Conservation (phyloP, 805 yeast species). For the Candida caryicola region DNA sequence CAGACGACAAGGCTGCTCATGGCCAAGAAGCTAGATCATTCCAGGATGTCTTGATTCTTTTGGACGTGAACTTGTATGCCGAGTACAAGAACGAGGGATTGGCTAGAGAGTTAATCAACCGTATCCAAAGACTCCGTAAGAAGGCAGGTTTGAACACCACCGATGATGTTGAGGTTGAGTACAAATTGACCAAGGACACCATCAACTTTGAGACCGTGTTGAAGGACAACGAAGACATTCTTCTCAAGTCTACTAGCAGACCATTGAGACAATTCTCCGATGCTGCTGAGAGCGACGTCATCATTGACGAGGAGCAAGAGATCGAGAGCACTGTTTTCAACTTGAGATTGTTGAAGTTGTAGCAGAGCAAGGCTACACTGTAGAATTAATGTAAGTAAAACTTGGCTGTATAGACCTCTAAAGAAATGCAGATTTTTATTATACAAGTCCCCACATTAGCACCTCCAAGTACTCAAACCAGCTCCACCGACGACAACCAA, state of each 20-base stretch:
- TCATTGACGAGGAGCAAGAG: conserved; percentile 83
- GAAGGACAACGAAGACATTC: conserved; percentile 59
- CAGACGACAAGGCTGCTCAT: conserved; percentile 56
- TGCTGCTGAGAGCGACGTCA: conserved; percentile 34
- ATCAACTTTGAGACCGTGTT: conserved; percentile 63
- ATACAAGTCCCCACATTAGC: too few species aligned
- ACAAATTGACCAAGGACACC: conserved; percentile 63
- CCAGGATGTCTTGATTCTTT: conserved; percentile 81
- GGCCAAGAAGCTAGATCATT: conserved; percentile 89
- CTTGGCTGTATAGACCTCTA: background rate
- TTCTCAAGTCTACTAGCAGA: conserved; percentile 73
- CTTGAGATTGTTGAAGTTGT: conserved; percentile 72
- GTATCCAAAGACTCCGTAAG: conserved; percentile 96
- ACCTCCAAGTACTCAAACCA: conserved; percentile 60
- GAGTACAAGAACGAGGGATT: conserved; percentile 91
- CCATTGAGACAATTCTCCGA: conserved; percentile 51
- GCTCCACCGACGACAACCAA: conserved; percentile 71
- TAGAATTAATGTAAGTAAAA: conserved; percentile 1
- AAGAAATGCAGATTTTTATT: background rate
- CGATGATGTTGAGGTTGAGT: conserved; percentile 89
- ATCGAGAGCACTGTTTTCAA: conserved; percentile 73
- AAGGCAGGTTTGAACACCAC: conserved; percentile 92
- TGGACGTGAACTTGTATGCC: conserved; percentile 84
- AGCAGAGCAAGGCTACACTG: conserved; percentile 10
- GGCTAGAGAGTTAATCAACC: conserved; percentile 94